Conservation (phyloP, 2,329 filamentous ascomycete species). For the Colletotrichum falcatum region DNA sequence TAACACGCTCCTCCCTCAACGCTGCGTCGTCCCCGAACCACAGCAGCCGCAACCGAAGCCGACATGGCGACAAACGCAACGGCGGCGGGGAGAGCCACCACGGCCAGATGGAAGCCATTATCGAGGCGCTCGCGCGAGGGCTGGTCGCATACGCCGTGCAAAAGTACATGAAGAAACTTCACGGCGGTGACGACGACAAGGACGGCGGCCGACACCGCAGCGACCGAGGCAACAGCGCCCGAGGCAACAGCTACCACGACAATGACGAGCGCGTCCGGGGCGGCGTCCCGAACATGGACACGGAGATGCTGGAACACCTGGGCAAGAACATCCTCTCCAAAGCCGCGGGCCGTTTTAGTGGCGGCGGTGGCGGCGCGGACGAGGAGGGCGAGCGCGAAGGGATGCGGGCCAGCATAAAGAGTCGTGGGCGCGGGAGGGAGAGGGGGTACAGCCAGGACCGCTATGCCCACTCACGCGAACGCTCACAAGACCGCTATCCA, state of each 20-base stretch:
- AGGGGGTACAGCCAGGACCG: slow-evolving; percentile 5
- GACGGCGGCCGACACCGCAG: not conserved
- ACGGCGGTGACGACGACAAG: not conserved
- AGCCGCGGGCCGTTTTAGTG: slow-evolving; percentile 27
- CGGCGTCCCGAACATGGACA: slow-evolving; percentile 32
- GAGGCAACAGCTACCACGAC: not conserved
- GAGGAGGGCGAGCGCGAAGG: not conserved
- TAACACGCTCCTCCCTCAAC: slow-evolving; percentile 22
- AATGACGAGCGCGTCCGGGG: slow-evolving; percentile 18
- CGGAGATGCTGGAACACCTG: slow-evolving; percentile 34
- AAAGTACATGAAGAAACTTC: slow-evolving; percentile 29
- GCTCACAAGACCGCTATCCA: slow-evolving; percentile 11
- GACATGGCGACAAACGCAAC: not conserved
- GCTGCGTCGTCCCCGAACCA: slow-evolving; percentile 15
- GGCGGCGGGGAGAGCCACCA: not conserved
- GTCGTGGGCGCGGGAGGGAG: slow-evolving; percentile 1
- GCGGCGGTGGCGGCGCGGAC: not conserved
- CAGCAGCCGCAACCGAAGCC: slow-evolving; percentile 21
- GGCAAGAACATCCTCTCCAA: slow-evolving; percentile 34
- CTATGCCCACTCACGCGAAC: not conserved
- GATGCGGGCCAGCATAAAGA: not conserved
- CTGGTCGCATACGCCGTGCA: slow-evolving; percentile 36
- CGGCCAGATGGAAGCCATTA: slow-evolving; percentile 29
- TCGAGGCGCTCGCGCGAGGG: slow-evolving; percentile 31
- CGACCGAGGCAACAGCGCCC: slow-evolving; percentile 9